These are phyloP conservation scores for Metschnikowia noctiluminum DNA, from an alignment of 805 yeast genomes.

Conservation along the genomic window DNA sequence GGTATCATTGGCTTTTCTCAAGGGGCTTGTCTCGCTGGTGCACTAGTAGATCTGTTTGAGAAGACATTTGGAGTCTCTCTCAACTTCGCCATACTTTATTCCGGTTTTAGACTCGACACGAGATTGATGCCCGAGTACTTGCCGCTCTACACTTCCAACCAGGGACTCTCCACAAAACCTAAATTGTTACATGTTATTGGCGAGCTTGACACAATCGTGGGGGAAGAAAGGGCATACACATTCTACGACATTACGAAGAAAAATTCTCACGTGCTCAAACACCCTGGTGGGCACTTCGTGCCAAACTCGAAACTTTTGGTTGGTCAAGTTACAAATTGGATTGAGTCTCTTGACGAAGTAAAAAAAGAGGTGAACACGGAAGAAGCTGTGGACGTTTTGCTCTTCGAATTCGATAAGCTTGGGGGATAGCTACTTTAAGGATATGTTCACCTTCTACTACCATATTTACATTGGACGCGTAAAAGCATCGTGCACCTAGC, in stretches of 20 bases:
- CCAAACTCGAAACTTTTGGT: constrained; percentile 69
- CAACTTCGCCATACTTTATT: constrained; percentile 72
- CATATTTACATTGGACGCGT: too few relatives aligned
- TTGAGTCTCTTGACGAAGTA: constrained; percentile 19
- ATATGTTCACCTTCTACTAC: background rate
- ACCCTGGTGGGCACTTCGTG: constrained; percentile 97
- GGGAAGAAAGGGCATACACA: constrained; percentile 62
- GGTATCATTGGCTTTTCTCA: constrained; percentile 92
- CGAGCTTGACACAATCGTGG: constrained; percentile 81
- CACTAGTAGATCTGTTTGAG: constrained; percentile 58
- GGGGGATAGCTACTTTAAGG: constrained; percentile 15
- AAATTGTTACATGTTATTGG: constrained; percentile 74
- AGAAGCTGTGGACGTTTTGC: constrained; percentile 31
- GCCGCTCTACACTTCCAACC: constrained; percentile 21
- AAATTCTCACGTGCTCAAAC: constrained; percentile 60
- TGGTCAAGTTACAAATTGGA: constrained; percentile 42
- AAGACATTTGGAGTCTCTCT: constrained; percentile 48
- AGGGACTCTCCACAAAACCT: constrained; percentile 20
- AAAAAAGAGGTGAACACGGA: constrained; percentile 10
- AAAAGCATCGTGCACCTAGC: too few relatives aligned
- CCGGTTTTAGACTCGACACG: constrained; percentile 52
- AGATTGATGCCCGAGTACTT: constrained; percentile 24
- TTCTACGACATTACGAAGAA: constrained; percentile 44
- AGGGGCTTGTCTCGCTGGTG: constrained; percentile 86
- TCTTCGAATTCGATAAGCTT: constrained; percentile 38